Evolutionary conservation across 352 stramenopile genomes (phyloP).

Genomic region (Blastocystis sp.): DNA sequence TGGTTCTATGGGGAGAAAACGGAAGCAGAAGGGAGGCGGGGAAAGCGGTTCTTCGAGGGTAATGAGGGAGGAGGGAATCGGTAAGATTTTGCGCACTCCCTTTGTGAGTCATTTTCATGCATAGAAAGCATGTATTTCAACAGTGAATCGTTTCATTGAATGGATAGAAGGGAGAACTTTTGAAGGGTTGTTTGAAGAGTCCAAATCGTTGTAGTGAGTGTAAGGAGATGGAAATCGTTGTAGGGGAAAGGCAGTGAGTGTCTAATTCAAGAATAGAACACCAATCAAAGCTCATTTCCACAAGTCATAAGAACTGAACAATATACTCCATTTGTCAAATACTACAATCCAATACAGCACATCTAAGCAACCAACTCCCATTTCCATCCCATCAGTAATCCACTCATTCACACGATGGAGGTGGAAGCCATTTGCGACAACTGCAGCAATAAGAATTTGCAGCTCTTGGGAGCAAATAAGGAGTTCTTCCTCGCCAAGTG

Average conservation of each 20-base stretch:
- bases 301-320: too few species aligned
- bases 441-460: constrained; percentile 37
- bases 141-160: too few species aligned
- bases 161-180: neutral
- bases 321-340: too few species aligned
- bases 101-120: neutral
- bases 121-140: too few species aligned
- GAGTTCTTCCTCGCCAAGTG: constrained; percentile 58
- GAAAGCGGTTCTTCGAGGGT: constrained; percentile 17
- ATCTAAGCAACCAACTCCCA: too few species aligned
- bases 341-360: too few species aligned
- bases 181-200: neutral
- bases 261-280: too few species aligned
- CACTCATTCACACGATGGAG: constrained; percentile 3
- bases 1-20: constrained; percentile 1
- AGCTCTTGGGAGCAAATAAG: constrained; percentile 22
- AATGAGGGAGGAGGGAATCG: neutral
- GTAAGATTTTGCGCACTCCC: neutral
- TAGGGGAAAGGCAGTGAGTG: neutral
- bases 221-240: neutral
- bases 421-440: constrained; percentile 39
- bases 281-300: too few species aligned
- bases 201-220: neutral
- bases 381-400: too few species aligned
- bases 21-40: constrained; percentile 8